Base-by-base conservation (phyloP, 441 rosid species). In the Croton setiger region DNA sequence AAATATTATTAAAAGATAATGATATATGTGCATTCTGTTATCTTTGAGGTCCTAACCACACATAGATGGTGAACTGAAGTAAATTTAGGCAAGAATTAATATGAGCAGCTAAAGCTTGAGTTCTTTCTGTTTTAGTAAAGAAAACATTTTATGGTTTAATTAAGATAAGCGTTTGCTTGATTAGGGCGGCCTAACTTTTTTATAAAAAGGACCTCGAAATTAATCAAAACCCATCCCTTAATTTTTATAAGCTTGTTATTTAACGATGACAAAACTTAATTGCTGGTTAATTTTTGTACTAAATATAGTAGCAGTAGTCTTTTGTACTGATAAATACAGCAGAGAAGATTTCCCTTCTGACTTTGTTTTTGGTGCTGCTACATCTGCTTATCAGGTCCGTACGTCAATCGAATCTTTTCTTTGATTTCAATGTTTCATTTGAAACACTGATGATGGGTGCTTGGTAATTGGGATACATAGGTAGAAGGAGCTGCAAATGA, bases 321-420 rank as follows among this genome's bases (percentile, higher is more conserved):
- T 47, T 39, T 31, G 75, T n/a, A 74, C 65, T 56, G 80, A 78
- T 33, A 47, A 68, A 41, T 82, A 76, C 56, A 87, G 74, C 74
- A 79, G 76, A 64, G 44, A 76, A 1, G 85, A 83, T 65, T 89
- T 87, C 77, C 91, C 91, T 4, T 56, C 79, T 13, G 86, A 58
- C 39, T 87, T 87, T 37, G 61, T 82, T 21, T 89, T 89, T 53
- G 92, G 92, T 57, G 79, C 96, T 6, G 87, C 74, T 51, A 75
- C 80, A 63, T 84, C 91, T 43, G 92, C 96, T 69, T 89, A 83
- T 80, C 92, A 87, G 92, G 89, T 89, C 58, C 0, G n/a, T 9
- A 10, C 14, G n/a, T 44, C 58, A 15, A n/a, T n/a, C n/a, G n/a
- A 4, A 9, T 13, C 8, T 6, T 20, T 14, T 63, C n/a, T 14